A percentile compares a stretch with the other conserved stretches of the same genome.
phyloP scores from a whole-genome alignment of 352 stramenopile genomes.

The Phytophthora sp. region DNA sequence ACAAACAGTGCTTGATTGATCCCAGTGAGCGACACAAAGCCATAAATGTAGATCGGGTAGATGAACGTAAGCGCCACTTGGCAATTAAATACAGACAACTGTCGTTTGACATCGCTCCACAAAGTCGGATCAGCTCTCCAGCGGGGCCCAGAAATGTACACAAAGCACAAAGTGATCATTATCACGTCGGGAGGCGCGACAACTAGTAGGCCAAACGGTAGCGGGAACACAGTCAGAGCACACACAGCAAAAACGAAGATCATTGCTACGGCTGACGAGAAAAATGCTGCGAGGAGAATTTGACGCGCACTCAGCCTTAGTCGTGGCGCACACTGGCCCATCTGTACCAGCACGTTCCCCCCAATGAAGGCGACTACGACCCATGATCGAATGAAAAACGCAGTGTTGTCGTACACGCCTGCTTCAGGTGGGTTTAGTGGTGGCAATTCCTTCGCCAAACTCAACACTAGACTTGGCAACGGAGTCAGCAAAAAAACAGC shows the following conservation, averaged over 20 bases:
- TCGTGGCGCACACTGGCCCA: conserved; percentile 24
- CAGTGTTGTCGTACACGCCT: conserved; percentile 19
- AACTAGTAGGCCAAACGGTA: conserved; percentile 49
- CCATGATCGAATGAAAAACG: conserved; percentile 27
- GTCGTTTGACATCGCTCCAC: conserved; percentile 22
- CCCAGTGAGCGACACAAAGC: conserved; percentile 31
- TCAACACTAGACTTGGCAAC: conserved; percentile 22
- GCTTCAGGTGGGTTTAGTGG: conserved; percentile 23
- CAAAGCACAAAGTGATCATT: conserved; percentile 15
- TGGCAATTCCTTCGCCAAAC: conserved; percentile 22
- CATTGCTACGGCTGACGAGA: conserved; percentile 7
- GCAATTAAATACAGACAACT: conserved; percentile 27
- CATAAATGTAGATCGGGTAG: conserved; percentile 56
- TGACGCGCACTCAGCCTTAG: conserved; percentile 22
- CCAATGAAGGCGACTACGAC: conserved; percentile 21
- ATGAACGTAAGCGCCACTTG: conserved; percentile 35
- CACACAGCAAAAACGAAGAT: conserved; percentile 17
- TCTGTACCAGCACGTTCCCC: conserved; percentile 21
- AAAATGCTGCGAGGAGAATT: conserved; percentile 2
- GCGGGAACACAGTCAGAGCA: conserved; percentile 37
- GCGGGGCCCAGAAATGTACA: conserved; percentile 21
- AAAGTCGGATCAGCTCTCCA: conserved; percentile 16
- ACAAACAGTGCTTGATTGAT: conserved; percentile 37
- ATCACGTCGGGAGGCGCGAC: conserved; percentile 12
- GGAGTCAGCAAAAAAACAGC: conserved; percentile 21